Evolutionary conservation across 805 yeast species (phyloP).

Genomic region (Nakazawaea wyomingensis): DNA sequence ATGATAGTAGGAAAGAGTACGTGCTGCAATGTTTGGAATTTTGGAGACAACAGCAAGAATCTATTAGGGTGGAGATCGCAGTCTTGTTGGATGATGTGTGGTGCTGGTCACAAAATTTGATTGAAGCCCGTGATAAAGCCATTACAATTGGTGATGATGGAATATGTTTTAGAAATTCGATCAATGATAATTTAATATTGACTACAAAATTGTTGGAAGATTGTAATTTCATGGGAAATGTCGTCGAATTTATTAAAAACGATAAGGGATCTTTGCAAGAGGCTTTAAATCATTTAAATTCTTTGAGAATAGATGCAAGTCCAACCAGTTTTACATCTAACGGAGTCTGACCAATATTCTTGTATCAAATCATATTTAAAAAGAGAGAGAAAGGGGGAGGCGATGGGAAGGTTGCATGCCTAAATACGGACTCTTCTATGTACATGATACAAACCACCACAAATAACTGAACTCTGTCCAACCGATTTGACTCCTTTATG

Average conservation of each 20-base stretch:
- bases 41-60: conserved; percentile 2
- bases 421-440: no score
- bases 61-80: not conserved
- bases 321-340: not conserved
- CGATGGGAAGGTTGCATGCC: no score
- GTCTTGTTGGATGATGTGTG: not conserved
- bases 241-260: conserved; percentile 1
- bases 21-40: not conserved
- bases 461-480: no score
- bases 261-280: conserved; percentile 7
- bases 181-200: no score
- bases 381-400: no score
- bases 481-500: no score
- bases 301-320: not conserved
- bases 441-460: no score
- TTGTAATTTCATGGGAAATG: not conserved
- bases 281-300: not conserved
- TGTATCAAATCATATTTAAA: no score
- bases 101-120: not conserved
- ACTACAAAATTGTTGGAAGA: not conserved
- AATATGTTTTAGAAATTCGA: no score
- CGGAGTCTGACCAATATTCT: no score
- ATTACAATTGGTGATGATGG: no score
- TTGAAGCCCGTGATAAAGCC: not conserved
- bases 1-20: conserved; percentile 7